phyloP scores from a whole-genome alignment of 208 protist genomes.

The Novymonas esmeraldas region DNA sequence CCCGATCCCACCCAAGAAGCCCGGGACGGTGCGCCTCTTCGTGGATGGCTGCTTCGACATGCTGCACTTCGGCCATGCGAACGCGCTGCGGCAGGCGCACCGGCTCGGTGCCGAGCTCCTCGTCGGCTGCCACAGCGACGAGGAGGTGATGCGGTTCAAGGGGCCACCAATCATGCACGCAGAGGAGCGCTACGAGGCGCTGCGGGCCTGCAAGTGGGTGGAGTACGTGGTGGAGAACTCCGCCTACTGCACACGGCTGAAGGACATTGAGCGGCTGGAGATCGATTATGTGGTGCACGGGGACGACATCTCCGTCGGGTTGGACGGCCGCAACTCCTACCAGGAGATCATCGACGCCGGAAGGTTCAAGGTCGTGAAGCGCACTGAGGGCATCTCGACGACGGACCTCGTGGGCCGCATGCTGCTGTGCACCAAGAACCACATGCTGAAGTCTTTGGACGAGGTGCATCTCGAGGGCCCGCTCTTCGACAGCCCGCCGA shows the following conservation, averaged over 20 bases:
- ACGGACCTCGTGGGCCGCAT: slow-evolving; percentile 98
- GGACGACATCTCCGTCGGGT: slow-evolving; percentile 97
- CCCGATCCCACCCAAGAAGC: slow-evolving; percentile 61
- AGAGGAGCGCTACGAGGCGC: slow-evolving; percentile 94
- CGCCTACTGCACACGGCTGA: slow-evolving; percentile 93
- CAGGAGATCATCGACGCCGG: slow-evolving; percentile 94
- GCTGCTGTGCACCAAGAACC: slow-evolving; percentile 93
- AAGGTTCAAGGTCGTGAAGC: slow-evolving; percentile 91
- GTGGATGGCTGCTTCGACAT: slow-evolving; percentile 94
- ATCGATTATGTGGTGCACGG: slow-evolving; percentile 98
- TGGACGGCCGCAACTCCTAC: slow-evolving; percentile 95
- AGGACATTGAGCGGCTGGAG: slow-evolving; percentile 93
- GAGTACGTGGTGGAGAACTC: slow-evolving; percentile 96
- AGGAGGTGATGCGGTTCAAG: slow-evolving; percentile 96
- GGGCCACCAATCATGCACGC: slow-evolving; percentile 97
- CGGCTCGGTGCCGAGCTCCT: slow-evolving; percentile 94
- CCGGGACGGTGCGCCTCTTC: slow-evolving; percentile 79
- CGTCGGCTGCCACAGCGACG: slow-evolving; percentile 97
- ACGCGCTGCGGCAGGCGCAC: slow-evolving; percentile 86
- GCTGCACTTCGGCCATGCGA: slow-evolving; percentile 92
- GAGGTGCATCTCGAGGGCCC: slow-evolving; percentile 48
- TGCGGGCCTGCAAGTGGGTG: slow-evolving; percentile 98
- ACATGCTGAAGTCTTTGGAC: slow-evolving; percentile 48
- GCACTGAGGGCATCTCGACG: slow-evolving; percentile 97
- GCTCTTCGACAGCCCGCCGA: slow-evolving; percentile 17